Evolutionary conservation across 2,329 filamentous ascomycete genomes (phyloP), one percentile per base, ranked within the genome.

Genomic region (Aspergillus sp.): DNA sequence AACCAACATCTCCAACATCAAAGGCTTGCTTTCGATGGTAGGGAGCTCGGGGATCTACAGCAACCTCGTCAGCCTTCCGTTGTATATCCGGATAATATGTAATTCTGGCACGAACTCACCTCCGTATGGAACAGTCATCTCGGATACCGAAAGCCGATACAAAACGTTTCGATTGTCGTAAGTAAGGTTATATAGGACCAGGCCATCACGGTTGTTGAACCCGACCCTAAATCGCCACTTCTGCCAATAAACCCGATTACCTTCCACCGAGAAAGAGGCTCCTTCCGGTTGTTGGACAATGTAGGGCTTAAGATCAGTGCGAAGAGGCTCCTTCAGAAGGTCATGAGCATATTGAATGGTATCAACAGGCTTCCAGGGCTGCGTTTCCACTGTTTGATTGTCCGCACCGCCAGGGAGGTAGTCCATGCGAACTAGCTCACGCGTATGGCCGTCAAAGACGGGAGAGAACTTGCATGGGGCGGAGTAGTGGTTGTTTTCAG

Each of bases 21-120:
- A 91, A 91, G 0, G 89, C 89, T 6, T 87, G 83, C 74, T 91
- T 91, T 73, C 87, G 87, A 76, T 90, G 87, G 74, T 83, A 91
- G 3, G 89, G 89, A 54, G 85, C 83, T 4, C 89, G 83, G 5
- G 89, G 88, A 69, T 91, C 89, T 56, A 83, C 82, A 67, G 86
- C 86, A 25, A 17, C 17, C 19, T 23, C 7, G 17, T 58, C 38
- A 62, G 54, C 19, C 8, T 28, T 9, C 19, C 15, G 15, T 15
- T 7, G 17, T 23, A 22, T 8, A 25, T 50, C 50, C 51, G n/a
- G 11, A 11, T n/a, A 30, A n/a, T 25, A 30, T 49, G 6, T 23
- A 4, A 7, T 6, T 22, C 30, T 25, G 7, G 13, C 8, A 45
- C 11, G 30, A 7, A 64, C 69, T 62, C 64, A 78, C 76, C 76